phyloP scores from a whole-genome alignment of 331 rosid species.

The Acacia pycnantha region DNA sequence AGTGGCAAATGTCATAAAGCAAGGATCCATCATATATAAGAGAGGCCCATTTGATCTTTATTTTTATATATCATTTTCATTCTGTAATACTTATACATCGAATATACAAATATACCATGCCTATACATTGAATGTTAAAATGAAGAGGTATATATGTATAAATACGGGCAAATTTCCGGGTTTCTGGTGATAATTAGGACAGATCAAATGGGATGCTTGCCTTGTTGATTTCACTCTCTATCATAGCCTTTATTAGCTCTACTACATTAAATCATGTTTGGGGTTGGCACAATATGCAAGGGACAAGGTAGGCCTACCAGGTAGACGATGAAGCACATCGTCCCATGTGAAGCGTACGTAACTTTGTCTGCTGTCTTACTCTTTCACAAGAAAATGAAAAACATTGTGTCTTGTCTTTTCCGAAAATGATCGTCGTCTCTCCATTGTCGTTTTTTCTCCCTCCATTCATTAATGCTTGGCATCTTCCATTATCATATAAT shows the following conservation, averaged over 20 bases:
- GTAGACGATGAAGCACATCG: conserved; percentile 27
- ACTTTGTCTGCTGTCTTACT: conserved; percentile 46
- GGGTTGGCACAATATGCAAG: conserved; percentile 26
- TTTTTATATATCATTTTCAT: not conserved
- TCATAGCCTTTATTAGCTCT: conserved; percentile 18
- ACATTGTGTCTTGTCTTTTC: conserved; percentile 44
- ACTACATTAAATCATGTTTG: conserved; percentile 28
- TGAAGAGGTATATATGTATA: not conserved
- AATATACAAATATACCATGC: not conserved
- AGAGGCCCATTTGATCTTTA: not conserved
- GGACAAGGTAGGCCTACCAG: conserved; percentile 60
- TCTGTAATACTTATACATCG: not conserved
- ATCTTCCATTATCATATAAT: conserved; percentile 35
- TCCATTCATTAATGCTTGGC: conserved; percentile 51
- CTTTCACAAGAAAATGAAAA: conserved; percentile 22
- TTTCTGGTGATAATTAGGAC: not conserved
- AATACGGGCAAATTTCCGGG: not conserved
- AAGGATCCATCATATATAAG: not conserved
- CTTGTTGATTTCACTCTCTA: conserved; percentile 20
- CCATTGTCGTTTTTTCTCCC: conserved; percentile 58
- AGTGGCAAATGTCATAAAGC: not conserved
- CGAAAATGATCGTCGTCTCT: conserved; percentile 51
- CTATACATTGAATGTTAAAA: not conserved
- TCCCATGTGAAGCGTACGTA: conserved; percentile 54
- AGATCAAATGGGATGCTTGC: not conserved